Evolutionary conservation across 495 filamentous ascomycete genomes (phyloP).

Genomic region (Echria macrotheca): DNA sequence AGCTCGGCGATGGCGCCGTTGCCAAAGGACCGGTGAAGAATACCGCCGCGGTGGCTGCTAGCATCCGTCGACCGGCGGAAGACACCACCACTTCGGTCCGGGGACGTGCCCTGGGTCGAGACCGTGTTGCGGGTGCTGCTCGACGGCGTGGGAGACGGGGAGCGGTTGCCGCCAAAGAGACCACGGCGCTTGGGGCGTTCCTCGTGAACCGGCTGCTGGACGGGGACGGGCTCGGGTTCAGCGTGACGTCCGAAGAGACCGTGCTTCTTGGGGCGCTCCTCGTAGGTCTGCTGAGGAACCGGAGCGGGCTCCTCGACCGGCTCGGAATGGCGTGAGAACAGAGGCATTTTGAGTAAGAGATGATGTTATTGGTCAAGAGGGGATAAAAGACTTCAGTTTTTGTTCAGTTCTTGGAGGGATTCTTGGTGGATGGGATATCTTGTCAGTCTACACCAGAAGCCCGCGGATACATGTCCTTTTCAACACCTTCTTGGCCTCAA

Average conservation of each 20-base stretch:
- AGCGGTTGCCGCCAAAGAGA: slow-evolving; percentile 42
- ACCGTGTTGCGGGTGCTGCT: slow-evolving; percentile 25
- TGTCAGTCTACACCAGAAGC: no score
- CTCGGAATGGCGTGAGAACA: slow-evolving; percentile 42
- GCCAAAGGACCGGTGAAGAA: slow-evolving; percentile 40
- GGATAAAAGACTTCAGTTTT: no score
- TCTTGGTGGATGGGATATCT: no score
- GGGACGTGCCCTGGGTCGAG: slow-evolving; percentile 13
- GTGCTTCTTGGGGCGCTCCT: slow-evolving; percentile 32
- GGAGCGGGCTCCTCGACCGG: slow-evolving; percentile 32
- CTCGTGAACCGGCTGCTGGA: slow-evolving; percentile 22
- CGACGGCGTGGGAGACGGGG: slow-evolving; percentile 33
- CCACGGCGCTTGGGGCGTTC: slow-evolving; percentile 32
- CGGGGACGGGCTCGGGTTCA: slow-evolving; percentile 24
- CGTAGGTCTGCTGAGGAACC: slow-evolving; percentile 6
- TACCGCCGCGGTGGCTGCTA: slow-evolving; percentile 17
- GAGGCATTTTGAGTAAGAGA: slow-evolving; percentile 34
- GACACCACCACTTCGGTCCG: slow-evolving; percentile 12
- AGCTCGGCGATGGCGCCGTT: slow-evolving; percentile 41
- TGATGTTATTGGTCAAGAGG: background rate
- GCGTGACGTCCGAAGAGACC: slow-evolving; percentile 36
- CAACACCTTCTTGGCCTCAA: background rate
- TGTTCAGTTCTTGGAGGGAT: no score
- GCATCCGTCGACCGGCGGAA: slow-evolving; percentile 20
- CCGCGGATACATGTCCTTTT: no score